Percentiles rank a stretch among this genome's conserved stretches.
These are phyloP conservation scores for Ophidiomyces ophidiicola DNA, from an alignment of 2,329 filamentous ascomycete species.

Conservation along the genomic window DNA sequence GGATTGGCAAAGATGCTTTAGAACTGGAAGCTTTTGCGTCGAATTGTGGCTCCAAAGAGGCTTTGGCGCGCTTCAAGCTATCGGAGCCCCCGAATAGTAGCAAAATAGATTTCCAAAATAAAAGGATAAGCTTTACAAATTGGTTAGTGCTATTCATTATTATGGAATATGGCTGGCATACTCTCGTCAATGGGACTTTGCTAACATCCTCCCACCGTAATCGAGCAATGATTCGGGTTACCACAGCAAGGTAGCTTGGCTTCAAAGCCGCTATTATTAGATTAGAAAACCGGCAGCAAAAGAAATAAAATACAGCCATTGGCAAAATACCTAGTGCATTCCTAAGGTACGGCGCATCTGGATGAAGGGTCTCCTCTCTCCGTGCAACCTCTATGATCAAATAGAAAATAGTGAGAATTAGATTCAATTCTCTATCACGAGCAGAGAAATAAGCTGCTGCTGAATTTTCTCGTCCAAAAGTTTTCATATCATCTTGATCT, in stretches of 20 bases:
- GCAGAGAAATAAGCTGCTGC: constrained; percentile 27
- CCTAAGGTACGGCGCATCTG: constrained; percentile 8
- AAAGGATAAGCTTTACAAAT: constrained; percentile 52
- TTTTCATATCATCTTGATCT: constrained; percentile 12
- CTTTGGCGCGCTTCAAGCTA: constrained; percentile 63
- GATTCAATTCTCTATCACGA: constrained; percentile 31
- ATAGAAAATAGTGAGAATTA: constrained; percentile 35
- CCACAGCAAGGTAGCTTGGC: constrained; percentile 57
- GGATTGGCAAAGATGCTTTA: constrained; percentile 51
- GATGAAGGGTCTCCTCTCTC: constrained; percentile 21
- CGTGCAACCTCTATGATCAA: constrained; percentile 32
- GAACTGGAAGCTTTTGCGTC: constrained; percentile 46
- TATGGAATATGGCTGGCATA: constrained; percentile 28
- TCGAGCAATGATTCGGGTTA: constrained; percentile 57
- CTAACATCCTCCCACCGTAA: constrained; percentile 55
- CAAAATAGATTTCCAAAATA: constrained; percentile 86
- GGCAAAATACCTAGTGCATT: constrained; percentile 15
- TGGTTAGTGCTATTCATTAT: neutral
- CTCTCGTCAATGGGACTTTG: constrained; percentile 48
- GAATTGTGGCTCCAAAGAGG: constrained; percentile 45
- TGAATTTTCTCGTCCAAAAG: constrained; percentile 23
- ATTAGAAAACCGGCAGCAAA: constrained; percentile 17
- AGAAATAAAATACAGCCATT: constrained; percentile 1
- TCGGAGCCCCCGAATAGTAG: constrained; percentile 70
- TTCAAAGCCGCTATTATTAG: constrained; percentile 42